Percentiles rank a stretch among this genome's conserved stretches.
Evolutionary conservation across 768 basidiomycete species (phyloP).

Genomic region (Mycena alexandri): DNA sequence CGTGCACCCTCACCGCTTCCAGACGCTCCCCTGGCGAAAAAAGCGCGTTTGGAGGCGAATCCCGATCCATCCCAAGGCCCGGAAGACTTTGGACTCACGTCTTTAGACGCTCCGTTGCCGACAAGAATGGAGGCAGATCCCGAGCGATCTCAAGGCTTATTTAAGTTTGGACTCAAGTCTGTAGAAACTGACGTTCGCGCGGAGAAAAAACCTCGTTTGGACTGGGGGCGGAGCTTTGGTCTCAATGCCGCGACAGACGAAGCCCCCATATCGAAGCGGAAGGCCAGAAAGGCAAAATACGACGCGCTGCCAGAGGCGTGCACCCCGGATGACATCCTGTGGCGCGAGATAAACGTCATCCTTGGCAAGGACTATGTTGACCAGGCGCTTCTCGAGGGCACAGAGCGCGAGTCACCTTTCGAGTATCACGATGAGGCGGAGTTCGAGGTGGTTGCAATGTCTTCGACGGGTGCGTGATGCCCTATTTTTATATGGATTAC

Average conservation of each 20-base stretch:
- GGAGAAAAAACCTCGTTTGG: too few relatives aligned
- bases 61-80: background rate
- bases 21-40: slow-evolving; percentile 46
- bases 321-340: slow-evolving; percentile 81
- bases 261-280: slow-evolving; percentile 37
- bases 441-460: slow-evolving; percentile 72
- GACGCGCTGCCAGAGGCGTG: slow-evolving; percentile 69
- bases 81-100: too few relatives aligned
- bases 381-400: slow-evolving; percentile 58
- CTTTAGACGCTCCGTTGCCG: too few relatives aligned
- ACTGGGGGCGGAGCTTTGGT: too few relatives aligned
- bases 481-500: background rate
- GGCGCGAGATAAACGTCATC: slow-evolving; percentile 75
- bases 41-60: slow-evolving; percentile 39
- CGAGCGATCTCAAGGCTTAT: too few relatives aligned
- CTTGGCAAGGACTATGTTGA: slow-evolving; percentile 73
- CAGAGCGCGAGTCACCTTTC: slow-evolving; percentile 72
- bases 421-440: slow-evolving; percentile 71
- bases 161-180: too few relatives aligned
- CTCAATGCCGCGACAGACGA: slow-evolving; percentile 4
- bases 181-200: too few relatives aligned
- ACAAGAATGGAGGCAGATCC: too few relatives aligned
- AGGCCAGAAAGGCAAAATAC: slow-evolving; percentile 52
- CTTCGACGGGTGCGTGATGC: slow-evolving; percentile 67
- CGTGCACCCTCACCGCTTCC: slow-evolving; percentile 23